Evolutionary conservation across 768 basidiomycete genomes (phyloP).

Genomic region (Lactarius akahatsu): DNA sequence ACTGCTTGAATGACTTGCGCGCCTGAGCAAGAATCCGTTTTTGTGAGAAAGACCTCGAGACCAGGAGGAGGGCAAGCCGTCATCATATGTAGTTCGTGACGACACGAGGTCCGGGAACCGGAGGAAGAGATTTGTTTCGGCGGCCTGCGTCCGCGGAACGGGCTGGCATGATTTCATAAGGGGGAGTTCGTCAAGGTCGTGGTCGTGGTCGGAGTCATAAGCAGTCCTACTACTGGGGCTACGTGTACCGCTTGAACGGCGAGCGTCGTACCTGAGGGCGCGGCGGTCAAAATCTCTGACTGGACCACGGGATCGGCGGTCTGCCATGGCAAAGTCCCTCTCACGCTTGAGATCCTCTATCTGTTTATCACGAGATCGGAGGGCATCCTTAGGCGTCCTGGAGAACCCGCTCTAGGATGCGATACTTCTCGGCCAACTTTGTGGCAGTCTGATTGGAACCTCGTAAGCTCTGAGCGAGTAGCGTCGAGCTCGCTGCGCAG

Average conservation of each 20-base stretch:
- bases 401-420: conserved; percentile 59
- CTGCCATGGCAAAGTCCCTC: conserved; percentile 28
- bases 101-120: conserved; percentile 23
- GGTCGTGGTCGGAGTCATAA: conserved; percentile 21
- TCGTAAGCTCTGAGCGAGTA: conserved; percentile 52
- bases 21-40: conserved; percentile 72
- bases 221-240: conserved; percentile 26
- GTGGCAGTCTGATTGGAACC: conserved; percentile 52
- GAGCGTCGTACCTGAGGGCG: conserved; percentile 26
- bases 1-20: conserved; percentile 77
- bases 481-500: conserved; percentile 60
- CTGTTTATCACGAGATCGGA: conserved; percentile 59
- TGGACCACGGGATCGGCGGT: conserved; percentile 26
- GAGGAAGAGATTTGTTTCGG: conserved; percentile 32
- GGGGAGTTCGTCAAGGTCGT: conserved; percentile 25
- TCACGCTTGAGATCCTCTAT: conserved; percentile 50
- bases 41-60: conserved; percentile 67
- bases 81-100: conserved; percentile 39
- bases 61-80: conserved; percentile 61
- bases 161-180: conserved; percentile 18
- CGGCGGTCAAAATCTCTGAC: conserved; percentile 21
- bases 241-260: conserved; percentile 24
- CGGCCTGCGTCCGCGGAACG: conserved; percentile 25
- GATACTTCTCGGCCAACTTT: conserved; percentile 61
- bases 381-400: conserved; percentile 62